These are phyloP conservation scores for Hygrocybe coccinea DNA, from an alignment of 768 basidiomycete genomes.

Conservation along the genomic window DNA sequence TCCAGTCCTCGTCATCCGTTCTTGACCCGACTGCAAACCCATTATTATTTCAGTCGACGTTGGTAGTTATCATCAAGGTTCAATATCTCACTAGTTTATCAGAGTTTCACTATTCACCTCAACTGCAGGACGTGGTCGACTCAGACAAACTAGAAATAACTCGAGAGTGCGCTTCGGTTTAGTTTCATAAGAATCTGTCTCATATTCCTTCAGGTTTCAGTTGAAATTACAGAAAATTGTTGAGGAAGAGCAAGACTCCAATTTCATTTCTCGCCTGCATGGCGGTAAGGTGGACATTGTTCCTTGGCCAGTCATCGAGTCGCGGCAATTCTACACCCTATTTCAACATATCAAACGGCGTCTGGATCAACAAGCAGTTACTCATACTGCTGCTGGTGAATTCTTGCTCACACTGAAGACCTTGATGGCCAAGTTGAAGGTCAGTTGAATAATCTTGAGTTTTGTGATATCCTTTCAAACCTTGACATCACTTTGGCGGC, in stretches of 20 bases:
- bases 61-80: conserved; percentile 63
- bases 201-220: conserved; percentile 37
- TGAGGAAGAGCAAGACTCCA: conserved; percentile 53
- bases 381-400: conserved; percentile 48
- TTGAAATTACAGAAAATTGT: conserved; percentile 61
- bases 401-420: conserved; percentile 57
- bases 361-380: conserved; percentile 45
- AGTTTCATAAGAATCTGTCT: background rate
- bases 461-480: background rate
- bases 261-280: conserved; percentile 60
- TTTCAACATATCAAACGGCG: conserved; percentile 46
- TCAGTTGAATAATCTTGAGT: conserved; percentile 20
- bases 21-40: conserved; percentile 57
- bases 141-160: conserved; percentile 55
- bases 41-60: conserved; percentile 51
- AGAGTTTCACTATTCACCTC: background rate
- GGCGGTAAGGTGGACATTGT: conserved; percentile 51
- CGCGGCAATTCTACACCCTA: conserved; percentile 55
- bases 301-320: conserved; percentile 67
- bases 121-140: conserved; percentile 56
- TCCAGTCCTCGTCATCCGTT: conserved; percentile 52
- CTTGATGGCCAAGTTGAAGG: conserved; percentile 65
- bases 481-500: background rate
- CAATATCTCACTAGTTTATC: background rate
- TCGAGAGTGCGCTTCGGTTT: conserved; percentile 42